Conservation (phyloP, 352 stramenopile genomes). For the Achlya hypogyna region DNA sequence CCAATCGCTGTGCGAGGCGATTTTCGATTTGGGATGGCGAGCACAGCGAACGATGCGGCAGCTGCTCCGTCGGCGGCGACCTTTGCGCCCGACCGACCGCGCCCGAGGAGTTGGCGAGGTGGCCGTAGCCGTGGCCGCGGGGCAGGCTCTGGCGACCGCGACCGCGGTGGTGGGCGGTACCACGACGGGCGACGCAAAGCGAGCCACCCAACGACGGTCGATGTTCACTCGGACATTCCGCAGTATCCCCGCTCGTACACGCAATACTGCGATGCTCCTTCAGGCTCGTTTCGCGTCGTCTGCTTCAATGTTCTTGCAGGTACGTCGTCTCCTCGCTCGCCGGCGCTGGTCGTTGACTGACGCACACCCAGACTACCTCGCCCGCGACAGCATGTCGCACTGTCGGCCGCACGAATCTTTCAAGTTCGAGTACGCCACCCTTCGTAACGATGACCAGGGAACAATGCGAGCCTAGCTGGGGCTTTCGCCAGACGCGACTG, state of each 20-base stretch:
- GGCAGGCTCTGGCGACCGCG: neutral
- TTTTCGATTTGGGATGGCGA: no score
- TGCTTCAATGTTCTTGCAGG: constrained; percentile 69
- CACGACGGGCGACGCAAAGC: neutral
- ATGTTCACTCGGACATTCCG: constrained; percentile 6
- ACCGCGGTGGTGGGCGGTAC: neutral
- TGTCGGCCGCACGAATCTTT: constrained; percentile 24
- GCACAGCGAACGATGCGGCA: no score
- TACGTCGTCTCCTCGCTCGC: constrained; percentile 1
- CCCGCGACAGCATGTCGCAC: constrained; percentile 24
- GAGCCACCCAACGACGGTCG: neutral
- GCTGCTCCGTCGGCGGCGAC: no score
- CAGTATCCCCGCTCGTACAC: neutral
- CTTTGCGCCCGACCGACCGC: no score
- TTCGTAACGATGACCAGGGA: neutral
- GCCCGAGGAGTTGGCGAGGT: neutral
- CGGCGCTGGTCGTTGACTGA: neutral
- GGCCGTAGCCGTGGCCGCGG: neutral
- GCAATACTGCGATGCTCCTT: neutral
- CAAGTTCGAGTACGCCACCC: constrained; percentile 39
- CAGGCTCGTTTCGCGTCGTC: constrained; percentile 40
- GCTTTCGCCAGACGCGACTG: constrained; percentile 35
- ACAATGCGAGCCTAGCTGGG: constrained; percentile 25
- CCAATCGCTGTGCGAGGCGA: no score
- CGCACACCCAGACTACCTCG: constrained; percentile 42